Evolutionary conservation across 257 asterid species (phyloP), one percentile per base, ranked within the genome.

Genomic region (Henckelia pumila): DNA sequence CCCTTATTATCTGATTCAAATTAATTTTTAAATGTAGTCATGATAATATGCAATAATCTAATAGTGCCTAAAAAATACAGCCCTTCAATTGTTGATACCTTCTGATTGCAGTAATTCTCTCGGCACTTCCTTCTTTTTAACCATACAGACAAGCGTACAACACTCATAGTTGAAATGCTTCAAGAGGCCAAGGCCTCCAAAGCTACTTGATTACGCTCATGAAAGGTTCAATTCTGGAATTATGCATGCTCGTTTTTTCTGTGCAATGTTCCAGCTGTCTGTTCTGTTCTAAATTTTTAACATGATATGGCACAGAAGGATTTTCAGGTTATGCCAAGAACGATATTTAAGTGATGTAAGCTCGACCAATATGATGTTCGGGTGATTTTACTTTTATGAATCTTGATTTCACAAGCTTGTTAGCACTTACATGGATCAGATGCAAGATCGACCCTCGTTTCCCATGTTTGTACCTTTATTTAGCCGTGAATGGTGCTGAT

Each of bases 91-190:
- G n/a, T n/a, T n/a, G n/a, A n/a, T n/a, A n/a, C n/a, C n/a, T n/a
- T n/a, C n/a, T n/a, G n/a, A n/a, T n/a, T n/a, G n/a, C n/a, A n/a
- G n/a, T n/a, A n/a, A n/a, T n/a, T n/a, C n/a, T n/a, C n/a, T n/a
- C n/a, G n/a, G n/a, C n/a, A n/a, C n/a, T n/a, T n/a, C n/a, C n/a
- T n/a, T n/a, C n/a, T n/a, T n/a, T n/a, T n/a, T n/a, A n/a, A n/a
- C n/a, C n/a, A n/a, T n/a, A n/a, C n/a, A n/a, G n/a, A n/a, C n/a
- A n/a, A n/a, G n/a, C n/a, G n/a, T n/a, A n/a, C n/a, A n/a, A n/a
- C 87, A 23, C 87, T 91, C 68, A 88, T 91, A 67, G 91, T 91
- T 32, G 95, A 88, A 83, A 88, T 91, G 97, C 95, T 91, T 77
- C 82, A 86, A 78, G 96, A 93, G 47, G 95, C 97, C 68, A 83